A percentile compares a stretch with the other conserved stretches of the same genome.
Evolutionary conservation across 345 rosid species (phyloP).

Genomic region (Syzygium aromaticum): DNA sequence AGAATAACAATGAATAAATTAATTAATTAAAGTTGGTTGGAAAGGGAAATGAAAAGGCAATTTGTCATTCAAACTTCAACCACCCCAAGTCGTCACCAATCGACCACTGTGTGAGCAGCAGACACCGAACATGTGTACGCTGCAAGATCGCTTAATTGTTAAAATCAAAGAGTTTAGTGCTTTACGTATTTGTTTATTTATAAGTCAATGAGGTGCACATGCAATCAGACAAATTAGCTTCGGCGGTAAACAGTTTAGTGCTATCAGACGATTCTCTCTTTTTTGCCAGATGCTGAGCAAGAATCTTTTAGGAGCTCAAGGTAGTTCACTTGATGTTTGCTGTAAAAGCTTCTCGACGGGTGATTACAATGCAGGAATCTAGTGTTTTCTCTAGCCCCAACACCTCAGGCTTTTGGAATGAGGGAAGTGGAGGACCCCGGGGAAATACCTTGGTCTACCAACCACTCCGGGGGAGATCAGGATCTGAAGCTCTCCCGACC

Average conservation of each 20-base stretch:
- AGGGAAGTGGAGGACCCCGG: not conserved
- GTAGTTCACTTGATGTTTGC: not conserved
- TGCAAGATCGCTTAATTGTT: not conserved
- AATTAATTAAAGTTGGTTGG: not conserved
- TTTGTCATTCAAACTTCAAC: not conserved
- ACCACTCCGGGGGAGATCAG: not conserved
- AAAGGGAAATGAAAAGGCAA: not conserved
- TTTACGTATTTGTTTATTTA: not conserved
- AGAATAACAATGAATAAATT: fast-evolving
- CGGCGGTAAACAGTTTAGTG: not conserved
- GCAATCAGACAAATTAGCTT: not conserved
- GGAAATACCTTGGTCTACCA: not conserved
- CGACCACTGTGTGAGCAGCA: not conserved
- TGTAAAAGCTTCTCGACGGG: not conserved
- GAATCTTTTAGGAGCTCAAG: not conserved
- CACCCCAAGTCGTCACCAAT: not conserved
- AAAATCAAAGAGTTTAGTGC: not conserved
- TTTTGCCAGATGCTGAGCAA: not conserved
- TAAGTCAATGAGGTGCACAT: not conserved
- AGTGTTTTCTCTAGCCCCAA: not conserved
- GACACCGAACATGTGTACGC: not conserved
- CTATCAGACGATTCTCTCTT: not conserved
- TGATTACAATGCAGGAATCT: not conserved
- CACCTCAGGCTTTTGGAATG: not conserved
- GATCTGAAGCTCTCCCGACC: not conserved